Percentiles rank a stretch among this genome's conserved stretches.
Evolutionary conservation across 2,329 filamentous ascomycete genomes (phyloP).

Genomic region (Endocalyx cinctus): DNA sequence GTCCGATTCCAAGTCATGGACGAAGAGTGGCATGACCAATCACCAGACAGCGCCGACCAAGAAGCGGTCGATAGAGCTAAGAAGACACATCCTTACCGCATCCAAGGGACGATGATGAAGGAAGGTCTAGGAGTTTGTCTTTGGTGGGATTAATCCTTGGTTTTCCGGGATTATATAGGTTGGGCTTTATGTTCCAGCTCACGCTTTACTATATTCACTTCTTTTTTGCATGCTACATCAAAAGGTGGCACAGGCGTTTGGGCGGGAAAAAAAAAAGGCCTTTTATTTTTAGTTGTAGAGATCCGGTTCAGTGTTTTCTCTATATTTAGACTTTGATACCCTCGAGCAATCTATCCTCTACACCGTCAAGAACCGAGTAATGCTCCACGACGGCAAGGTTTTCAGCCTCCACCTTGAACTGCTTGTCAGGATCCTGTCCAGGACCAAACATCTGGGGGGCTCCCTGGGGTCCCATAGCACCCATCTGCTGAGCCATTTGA

Average conservation of each 20-base stretch:
- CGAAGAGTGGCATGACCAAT: conserved; percentile 89
- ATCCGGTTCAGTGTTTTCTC: too few species aligned
- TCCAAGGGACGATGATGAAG: conserved; percentile 61
- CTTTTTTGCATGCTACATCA: too few species aligned
- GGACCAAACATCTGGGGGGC: conserved; percentile 75
- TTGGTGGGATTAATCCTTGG: conserved; percentile 63
- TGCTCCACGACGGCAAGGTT: conserved; percentile 95
- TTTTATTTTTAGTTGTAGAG: too few species aligned
- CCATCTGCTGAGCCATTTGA: conserved; percentile 84
- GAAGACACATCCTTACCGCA: conserved; percentile 61
- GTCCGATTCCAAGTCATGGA: conserved; percentile 81
- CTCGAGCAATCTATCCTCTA: conserved; percentile 77
- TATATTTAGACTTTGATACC: conserved; percentile 38
- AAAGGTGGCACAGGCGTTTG: conserved; percentile 11
- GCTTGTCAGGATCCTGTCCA: conserved; percentile 90
- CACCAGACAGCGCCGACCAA: conserved; percentile 63
- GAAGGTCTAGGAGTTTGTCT: conserved; percentile 58
- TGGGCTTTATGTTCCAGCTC: too few species aligned
- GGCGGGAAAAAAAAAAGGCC: conserved; percentile 4
- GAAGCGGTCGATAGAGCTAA: conserved; percentile 51
- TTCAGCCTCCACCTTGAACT: conserved; percentile 88
- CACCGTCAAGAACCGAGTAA: conserved; percentile 81
- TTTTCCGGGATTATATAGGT: too few species aligned
- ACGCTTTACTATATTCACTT: too few species aligned
- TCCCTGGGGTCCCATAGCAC: conserved; percentile 64